Conservation (phyloP, 1,139 yeast genomes). For the Sugiyamaella novakii region DNA sequence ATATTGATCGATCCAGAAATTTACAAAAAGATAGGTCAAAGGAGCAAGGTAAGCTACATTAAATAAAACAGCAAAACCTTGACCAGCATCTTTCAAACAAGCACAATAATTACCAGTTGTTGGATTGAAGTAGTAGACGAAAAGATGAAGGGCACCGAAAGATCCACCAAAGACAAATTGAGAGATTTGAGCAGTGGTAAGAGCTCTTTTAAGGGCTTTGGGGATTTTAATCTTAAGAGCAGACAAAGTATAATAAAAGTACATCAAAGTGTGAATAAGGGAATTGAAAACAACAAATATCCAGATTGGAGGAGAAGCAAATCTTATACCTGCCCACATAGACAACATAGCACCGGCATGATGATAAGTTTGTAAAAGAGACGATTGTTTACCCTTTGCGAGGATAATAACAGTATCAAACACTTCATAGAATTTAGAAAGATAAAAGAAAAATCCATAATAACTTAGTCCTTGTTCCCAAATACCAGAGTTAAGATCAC, state of each 20-base stretch:
- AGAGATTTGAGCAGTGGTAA: slow-evolving; percentile 69
- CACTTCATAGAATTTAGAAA: slow-evolving; percentile 74
- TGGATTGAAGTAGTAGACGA: slow-evolving; percentile 60
- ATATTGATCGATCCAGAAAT: slow-evolving; percentile 70
- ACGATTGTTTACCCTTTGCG: slow-evolving; percentile 68
- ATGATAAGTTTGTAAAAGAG: slow-evolving; percentile 72
- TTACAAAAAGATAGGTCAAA: slow-evolving; percentile 67
- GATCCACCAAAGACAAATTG: slow-evolving; percentile 75
- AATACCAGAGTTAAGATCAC: slow-evolving; percentile 63
- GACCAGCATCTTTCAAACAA: slow-evolving; percentile 63
- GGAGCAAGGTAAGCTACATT: slow-evolving; percentile 71
- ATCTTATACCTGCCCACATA: slow-evolving; percentile 81
- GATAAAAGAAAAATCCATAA: slow-evolving; percentile 68
- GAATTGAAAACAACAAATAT: slow-evolving; percentile 79
- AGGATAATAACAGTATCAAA: slow-evolving; percentile 68
- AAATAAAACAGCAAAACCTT: slow-evolving; percentile 62
- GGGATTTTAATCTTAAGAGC: slow-evolving; percentile 67
- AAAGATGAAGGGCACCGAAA: slow-evolving; percentile 63
- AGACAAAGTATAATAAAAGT: slow-evolving; percentile 66
- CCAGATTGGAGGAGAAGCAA: slow-evolving; percentile 77
- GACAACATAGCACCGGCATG: slow-evolving; percentile 84
- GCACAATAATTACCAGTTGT: slow-evolving; percentile 49
- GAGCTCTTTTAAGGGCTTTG: slow-evolving; percentile 55
- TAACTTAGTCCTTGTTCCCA: slow-evolving; percentile 59
- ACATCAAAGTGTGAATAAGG: slow-evolving; percentile 75